These are phyloP conservation scores for Malania oleifera DNA, from an alignment of 164 flowering plant species.

Conservation along the genomic window DNA sequence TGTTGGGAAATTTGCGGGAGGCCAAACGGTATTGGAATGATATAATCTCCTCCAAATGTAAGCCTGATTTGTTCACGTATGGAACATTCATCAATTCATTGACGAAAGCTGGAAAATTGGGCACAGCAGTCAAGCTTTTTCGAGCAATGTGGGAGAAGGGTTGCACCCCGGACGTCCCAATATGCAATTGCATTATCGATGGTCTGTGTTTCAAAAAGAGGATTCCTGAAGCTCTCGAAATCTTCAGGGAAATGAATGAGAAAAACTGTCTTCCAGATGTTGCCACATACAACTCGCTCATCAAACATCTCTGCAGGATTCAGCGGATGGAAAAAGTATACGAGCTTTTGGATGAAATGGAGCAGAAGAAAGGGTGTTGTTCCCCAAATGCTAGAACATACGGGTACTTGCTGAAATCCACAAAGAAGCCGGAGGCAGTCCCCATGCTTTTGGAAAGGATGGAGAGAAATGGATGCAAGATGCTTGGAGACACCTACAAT, in stretches of 20 bases:
- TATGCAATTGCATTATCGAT: constrained; percentile 79
- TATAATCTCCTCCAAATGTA: constrained; percentile 55
- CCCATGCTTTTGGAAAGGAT: constrained; percentile 52
- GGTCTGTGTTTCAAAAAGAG: constrained; percentile 91
- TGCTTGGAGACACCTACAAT: constrained; percentile 54
- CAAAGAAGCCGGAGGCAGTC: constrained; percentile 54
- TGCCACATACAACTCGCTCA: constrained; percentile 75
- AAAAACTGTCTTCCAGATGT: constrained; percentile 52
- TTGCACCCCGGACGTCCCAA: constrained; percentile 62
- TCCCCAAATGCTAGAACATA: constrained; percentile 64
- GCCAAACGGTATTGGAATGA: constrained; percentile 89
- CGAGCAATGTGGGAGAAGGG: constrained; percentile 71
- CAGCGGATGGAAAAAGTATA: constrained; percentile 68
- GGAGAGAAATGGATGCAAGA: constrained; percentile 47
- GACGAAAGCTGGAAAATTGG: constrained; percentile 68
- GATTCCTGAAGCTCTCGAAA: constrained; percentile 69
- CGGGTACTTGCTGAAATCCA: constrained; percentile 49
- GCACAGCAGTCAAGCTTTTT: constrained; percentile 56
- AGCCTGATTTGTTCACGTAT: constrained; percentile 58
- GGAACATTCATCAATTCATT: constrained; percentile 72
- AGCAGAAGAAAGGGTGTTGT: constrained; percentile 43
- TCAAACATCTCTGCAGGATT: constrained; percentile 79
- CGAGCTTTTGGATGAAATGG: constrained; percentile 75
- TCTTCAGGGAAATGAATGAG: constrained; percentile 66
- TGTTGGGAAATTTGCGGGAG: constrained; percentile 59